Conservation (phyloP, 2,329 filamentous ascomycete species). For the Arthroderma sp. region DNA sequence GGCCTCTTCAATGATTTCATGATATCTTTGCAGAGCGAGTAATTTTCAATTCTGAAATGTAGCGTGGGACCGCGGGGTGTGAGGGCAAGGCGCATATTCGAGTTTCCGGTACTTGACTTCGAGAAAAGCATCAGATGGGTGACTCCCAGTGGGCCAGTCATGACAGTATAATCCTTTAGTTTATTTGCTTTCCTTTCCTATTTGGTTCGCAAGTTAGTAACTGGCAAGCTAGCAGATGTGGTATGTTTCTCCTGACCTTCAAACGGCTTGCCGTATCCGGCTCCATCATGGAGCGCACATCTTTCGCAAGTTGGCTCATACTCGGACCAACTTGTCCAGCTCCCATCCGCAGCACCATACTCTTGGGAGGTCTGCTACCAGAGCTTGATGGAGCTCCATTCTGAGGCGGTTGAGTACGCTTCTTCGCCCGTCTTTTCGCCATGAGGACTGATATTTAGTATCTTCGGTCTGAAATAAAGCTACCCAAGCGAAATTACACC, state of each 20-base stretch:
- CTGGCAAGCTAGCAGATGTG: not conserved
- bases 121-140: slow-evolving; percentile 90
- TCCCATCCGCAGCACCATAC: slow-evolving; percentile 96
- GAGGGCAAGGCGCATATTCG: slow-evolving; percentile 75
- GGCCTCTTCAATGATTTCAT: slow-evolving; percentile 71
- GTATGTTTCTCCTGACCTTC: slow-evolving; percentile 38
- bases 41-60: slow-evolving; percentile 87
- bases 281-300: slow-evolving; percentile 90
- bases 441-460: slow-evolving; percentile 32
- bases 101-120: slow-evolving; percentile 76
- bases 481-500: too few species aligned
- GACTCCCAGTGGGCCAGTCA: slow-evolving; percentile 88
- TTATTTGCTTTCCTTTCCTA: slow-evolving; percentile 74
- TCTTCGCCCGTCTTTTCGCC: slow-evolving; percentile 73
- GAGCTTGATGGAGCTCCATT: slow-evolving; percentile 43
- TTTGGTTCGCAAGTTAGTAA: slow-evolving; percentile 3
- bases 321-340: slow-evolving; percentile 85
- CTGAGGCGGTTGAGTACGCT: slow-evolving; percentile 65
- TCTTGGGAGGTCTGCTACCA: slow-evolving; percentile 63
- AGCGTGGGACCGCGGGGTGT: slow-evolving; percentile 85
- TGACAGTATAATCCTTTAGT: slow-evolving; percentile 81
- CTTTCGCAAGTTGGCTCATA: slow-evolving; percentile 78
- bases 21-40: slow-evolving; percentile 86
- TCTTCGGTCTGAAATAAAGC: too few species aligned
- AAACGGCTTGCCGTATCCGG: slow-evolving; percentile 80